Conservation (phyloP, 805 yeast species). For the Hermanozyma aechmeae region DNA sequence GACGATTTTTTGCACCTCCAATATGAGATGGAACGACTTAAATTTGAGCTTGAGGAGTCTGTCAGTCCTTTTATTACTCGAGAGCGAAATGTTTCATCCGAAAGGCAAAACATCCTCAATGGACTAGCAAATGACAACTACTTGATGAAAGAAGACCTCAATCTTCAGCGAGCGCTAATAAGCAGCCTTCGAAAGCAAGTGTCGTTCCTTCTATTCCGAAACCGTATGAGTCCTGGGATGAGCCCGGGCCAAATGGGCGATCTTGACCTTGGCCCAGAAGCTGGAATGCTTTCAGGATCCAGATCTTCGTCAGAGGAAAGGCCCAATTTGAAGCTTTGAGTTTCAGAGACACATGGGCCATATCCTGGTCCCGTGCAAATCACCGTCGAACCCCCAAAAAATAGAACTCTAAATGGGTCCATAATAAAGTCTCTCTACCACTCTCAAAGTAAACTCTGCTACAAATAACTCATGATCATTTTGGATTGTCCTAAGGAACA, state of each 20-base stretch:
- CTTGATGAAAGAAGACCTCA: slow-evolving; percentile 38
- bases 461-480: too few relatives aligned
- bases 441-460: too few relatives aligned
- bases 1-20: slow-evolving; percentile 22
- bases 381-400: too few relatives aligned
- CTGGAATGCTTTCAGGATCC: background rate
- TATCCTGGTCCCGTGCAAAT: too few relatives aligned
- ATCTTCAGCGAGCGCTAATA: slow-evolving; percentile 33
- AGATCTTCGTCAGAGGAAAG: background rate
- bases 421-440: too few relatives aligned
- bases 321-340: background rate
- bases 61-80: slow-evolving; percentile 23
- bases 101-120: slow-evolving; percentile 17
- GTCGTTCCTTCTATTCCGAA: slow-evolving; percentile 37
- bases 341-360: too few relatives aligned
- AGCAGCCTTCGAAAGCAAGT: slow-evolving; percentile 42
- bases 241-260: background rate
- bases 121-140: slow-evolving; percentile 27
- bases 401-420: too few relatives aligned
- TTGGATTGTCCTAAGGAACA: too few relatives aligned
- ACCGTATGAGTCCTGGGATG: slow-evolving; percentile 9
- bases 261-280: background rate
- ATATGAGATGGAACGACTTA: slow-evolving; percentile 35
- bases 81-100: slow-evolving; percentile 12
- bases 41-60: slow-evolving; percentile 32